Evolutionary conservation across 495 filamentous ascomycete species (phyloP), one percentile per base, ranked within the genome.

Genomic region (Cenococcum geophilum): DNA sequence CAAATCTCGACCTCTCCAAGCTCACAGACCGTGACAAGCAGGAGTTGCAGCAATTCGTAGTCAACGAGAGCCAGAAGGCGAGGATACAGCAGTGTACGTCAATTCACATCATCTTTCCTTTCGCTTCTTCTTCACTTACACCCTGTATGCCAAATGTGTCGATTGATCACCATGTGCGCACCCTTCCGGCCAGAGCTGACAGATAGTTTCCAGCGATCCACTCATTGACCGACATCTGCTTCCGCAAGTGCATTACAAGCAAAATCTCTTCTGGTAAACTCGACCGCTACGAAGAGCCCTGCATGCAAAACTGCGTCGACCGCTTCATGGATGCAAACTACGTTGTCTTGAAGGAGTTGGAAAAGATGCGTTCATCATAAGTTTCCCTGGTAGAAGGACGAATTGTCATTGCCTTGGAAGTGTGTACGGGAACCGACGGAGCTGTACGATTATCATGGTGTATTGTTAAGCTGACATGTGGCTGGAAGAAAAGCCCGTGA

Each of bases 271-370:
- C 76, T 47, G 81, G 81, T 27, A 77, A 80, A 63, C 78, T 97
- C 57, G 89, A 95, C 61, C 80, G 77, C 65, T 76, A 60, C 58
- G 93, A 98, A 79, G 85, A 89, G 76, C 68, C 76, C 5, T 98
- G 93, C 74, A 77, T 92, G 68, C 77, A 86, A 73, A 96, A 96
- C 77, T 98, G 93, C 70, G 89, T 97, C 49, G 88, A 95, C 62
- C 82, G 93, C 53, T 98, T 91, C 77, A 79, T 97, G 79, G 93
- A 98, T 76, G 81, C 89, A 55, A 91, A 92, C 75, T 71, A 87
- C 52, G 74, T 86, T 20, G 87, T 96, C 14, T 71, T 97, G 75
- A 84, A 84, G 77, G 88, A 96, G 69, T 72, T 98, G 71, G 82
- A 90, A 63, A 77, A 70, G 49, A 77, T 90, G 76, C 77, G 86